phyloP scores from a whole-genome alignment of 331 rosid genomes.

The Erythrophleum ivorense region DNA sequence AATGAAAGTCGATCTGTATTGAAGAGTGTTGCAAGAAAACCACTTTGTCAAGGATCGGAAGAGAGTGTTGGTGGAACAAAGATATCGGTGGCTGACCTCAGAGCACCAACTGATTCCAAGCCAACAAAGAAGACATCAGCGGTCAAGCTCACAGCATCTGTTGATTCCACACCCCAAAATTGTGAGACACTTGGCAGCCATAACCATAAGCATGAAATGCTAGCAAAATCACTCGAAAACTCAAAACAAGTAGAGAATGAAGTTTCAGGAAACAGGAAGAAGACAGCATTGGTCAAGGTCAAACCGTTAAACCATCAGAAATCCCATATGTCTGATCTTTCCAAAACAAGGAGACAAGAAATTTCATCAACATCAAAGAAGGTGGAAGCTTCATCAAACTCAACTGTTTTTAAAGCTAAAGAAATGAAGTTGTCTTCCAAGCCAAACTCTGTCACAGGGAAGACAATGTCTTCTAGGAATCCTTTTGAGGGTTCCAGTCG shows the following conservation, averaged over 20 bases:
- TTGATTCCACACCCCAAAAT: slow-evolving; percentile 32
- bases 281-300: slow-evolving; percentile 44
- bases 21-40: slow-evolving; percentile 44
- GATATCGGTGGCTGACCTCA: slow-evolving; percentile 27
- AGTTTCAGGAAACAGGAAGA: slow-evolving; percentile 44
- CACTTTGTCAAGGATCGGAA: slow-evolving; percentile 29
- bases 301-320: slow-evolving; percentile 39
- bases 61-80: slow-evolving; percentile 39
- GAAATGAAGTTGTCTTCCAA: slow-evolving; percentile 46
- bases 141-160: slow-evolving; percentile 25
- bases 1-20: slow-evolving; percentile 47
- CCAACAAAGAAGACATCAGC: slow-evolving; percentile 37
- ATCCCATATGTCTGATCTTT: slow-evolving; percentile 31
- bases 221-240: slow-evolving; percentile 37
- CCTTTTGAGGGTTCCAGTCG: slow-evolving; percentile 31
- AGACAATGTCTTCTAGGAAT: slow-evolving; percentile 39
- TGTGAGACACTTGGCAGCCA: slow-evolving; percentile 9
- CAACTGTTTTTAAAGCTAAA: slow-evolving; percentile 40
- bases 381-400: slow-evolving; percentile 42
- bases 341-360: slow-evolving; percentile 41
- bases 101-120: slow-evolving; percentile 40
- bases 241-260: slow-evolving; percentile 40
- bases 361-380: slow-evolving; percentile 42
- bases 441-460: slow-evolving; percentile 35
- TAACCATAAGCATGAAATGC: slow-evolving; percentile 11